Evolutionary conservation across 371 early-diverging fungal genomes (phyloP).

Genomic region (Mucor plumbeus): DNA sequence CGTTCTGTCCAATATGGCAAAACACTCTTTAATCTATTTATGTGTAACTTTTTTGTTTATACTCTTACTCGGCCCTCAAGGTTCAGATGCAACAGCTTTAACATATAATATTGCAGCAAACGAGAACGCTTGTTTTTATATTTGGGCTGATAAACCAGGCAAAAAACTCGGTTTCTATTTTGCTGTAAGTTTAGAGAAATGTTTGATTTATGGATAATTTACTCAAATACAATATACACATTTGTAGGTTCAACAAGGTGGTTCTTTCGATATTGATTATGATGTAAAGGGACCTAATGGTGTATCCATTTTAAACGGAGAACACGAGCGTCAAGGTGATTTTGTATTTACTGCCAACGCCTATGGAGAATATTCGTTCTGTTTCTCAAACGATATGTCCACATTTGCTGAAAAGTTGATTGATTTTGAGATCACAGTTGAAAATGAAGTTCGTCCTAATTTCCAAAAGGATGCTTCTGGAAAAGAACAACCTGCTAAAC

Average conservation of each 20-base stretch:
- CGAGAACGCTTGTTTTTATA: constrained; percentile 86
- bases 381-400: constrained; percentile 90
- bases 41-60: neutral
- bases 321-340: constrained; percentile 89
- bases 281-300: constrained; percentile 75
- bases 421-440: constrained; percentile 89
- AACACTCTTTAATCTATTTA: constrained; percentile 5
- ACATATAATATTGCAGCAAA: constrained; percentile 89
- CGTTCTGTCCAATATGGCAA: constrained; percentile 4
- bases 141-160: constrained; percentile 67
- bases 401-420: constrained; percentile 89
- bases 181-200: constrained; percentile 71
- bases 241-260: constrained; percentile 65
- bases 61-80: constrained; percentile 5
- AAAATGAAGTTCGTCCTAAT: constrained; percentile 69
- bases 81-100: constrained; percentile 62
- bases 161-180: constrained; percentile 95
- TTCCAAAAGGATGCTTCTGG: constrained; percentile 26
- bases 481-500: constrained; percentile 42
- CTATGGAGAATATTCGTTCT: constrained; percentile 90
- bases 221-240: neutral
- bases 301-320: constrained; percentile 67
- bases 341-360: constrained; percentile 82
- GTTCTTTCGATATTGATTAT: constrained; percentile 91
- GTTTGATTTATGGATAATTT: constrained; percentile 15